phyloP scores from a whole-genome alignment of 306 rosid genomes.

The Dryas octopetala region DNA sequence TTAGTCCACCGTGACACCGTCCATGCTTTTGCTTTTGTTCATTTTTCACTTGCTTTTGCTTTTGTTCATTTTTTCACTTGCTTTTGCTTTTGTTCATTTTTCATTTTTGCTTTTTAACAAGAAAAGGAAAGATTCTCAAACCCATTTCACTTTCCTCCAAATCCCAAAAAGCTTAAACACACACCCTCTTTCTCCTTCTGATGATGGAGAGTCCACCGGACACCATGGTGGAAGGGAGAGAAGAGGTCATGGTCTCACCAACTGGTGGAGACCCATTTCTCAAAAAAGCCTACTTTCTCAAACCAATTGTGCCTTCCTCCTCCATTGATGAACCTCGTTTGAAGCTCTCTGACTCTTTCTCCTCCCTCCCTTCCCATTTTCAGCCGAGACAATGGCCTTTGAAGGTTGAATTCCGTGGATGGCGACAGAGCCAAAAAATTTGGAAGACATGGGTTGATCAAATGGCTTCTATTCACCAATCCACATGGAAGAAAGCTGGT shows the following conservation, averaged over 20 bases:
- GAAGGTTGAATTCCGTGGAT: constrained; percentile 25
- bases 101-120: too few species aligned
- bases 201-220: not conserved
- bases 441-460: constrained; percentile 41
- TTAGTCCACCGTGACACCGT: too few species aligned
- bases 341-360: constrained; percentile 1
- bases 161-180: too few species aligned
- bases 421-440: constrained; percentile 11
- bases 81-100: too few species aligned
- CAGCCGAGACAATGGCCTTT: constrained; percentile 25
- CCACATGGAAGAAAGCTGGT: constrained; percentile 43
- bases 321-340: constrained; percentile 1
- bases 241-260: constrained; percentile 44
- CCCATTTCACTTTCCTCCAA: too few species aligned
- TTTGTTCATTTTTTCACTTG: too few species aligned
- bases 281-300: constrained; percentile 42
- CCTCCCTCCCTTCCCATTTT: constrained; percentile 5
- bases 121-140: too few species aligned
- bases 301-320: constrained; percentile 28
- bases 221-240: constrained; percentile 30
- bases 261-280: constrained; percentile 31
- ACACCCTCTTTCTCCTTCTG: too few species aligned
- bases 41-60: too few species aligned
- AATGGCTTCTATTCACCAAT: constrained; percentile 25
- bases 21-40: too few species aligned